Evolutionary conservation across 371 early-diverging fungal genomes (phyloP), one percentile per base, ranked within the genome.

Genomic region (Mucor irregularis): DNA sequence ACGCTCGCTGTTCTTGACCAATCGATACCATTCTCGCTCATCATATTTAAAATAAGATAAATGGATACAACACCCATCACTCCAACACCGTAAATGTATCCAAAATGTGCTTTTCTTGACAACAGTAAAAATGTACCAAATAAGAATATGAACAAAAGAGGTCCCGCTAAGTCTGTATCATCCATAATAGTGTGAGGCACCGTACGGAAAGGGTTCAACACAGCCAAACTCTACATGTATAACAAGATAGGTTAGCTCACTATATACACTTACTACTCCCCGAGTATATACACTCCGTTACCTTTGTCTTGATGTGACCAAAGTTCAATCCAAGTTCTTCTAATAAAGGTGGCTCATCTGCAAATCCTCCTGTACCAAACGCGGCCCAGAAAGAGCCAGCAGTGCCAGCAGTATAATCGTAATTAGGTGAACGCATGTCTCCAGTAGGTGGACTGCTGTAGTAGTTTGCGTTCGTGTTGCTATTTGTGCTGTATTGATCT

Each of bases 1-100:
- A 97, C 96, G 72, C 92, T 91, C 17, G 97, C 95, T 8, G 95
- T 95, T 54, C 91, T 83, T 56, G 89, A 87, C 44, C 84, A 84
- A 53, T 93, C 95, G 29, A 97, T 82, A 16, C 97, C 97, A 11
- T 74, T 76, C 35, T 92, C 90, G 51, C 89, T 88, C 98, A 98
- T 97, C 49, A 98, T 74, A 63, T 98, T 97, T 30, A 98, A 66
- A 43, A 98, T 90, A 37, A 86, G 56, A 73, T 91, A 94, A 43
- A 97, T 83, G 4, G 90, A 88, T 3, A 90, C 68, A 48, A 94
- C 93, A 22, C 99, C 99, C 39, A 97, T 72, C 17, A 93, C 80
- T 4, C 93, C 97, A 1, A 96, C 89, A 22, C 97, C 99, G 59
- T 98, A 98, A 49, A 98, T 94, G 60, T 96, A 98, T 13, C 96